Percentiles rank a stretch among this genome's conserved stretches.
phyloP scores from a whole-genome alignment of 2,329 filamentous ascomycete genomes.

The Fusarium sp. region DNA sequence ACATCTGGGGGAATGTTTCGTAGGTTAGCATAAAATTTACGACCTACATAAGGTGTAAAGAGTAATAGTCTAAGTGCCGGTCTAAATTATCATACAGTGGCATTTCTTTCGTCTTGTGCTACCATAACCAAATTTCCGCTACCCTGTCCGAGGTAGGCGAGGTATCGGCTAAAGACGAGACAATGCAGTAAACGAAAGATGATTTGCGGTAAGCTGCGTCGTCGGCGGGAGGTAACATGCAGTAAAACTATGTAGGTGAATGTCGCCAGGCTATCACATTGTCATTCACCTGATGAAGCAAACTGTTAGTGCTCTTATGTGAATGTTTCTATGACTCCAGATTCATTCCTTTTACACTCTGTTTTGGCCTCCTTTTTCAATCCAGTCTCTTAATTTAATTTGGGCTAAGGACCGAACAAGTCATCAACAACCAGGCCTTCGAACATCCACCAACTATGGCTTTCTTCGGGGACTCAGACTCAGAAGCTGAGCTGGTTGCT shows the following conservation, averaged over 20 bases:
- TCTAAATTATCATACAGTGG: background rate
- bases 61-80: background rate
- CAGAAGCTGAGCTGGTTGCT: constrained; percentile 2
- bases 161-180: no score
- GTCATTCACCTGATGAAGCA: background rate
- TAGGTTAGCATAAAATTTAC: no score
- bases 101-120: background rate
- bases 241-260: constrained; percentile 1
- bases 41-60: background rate
- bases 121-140: no score
- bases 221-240: constrained; percentile 5
- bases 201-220: background rate
- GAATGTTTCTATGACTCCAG: background rate
- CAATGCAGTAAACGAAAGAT: background rate
- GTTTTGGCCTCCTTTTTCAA: background rate
- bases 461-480: background rate
- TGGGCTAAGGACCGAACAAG: background rate
- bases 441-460: background rate
- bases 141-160: background rate
- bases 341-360: background rate
- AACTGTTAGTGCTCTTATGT: background rate
- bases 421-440: background rate
- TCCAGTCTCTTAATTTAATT: background rate
- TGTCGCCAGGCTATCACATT: background rate
- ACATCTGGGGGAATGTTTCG: no score